Percentiles rank a stretch among this genome's conserved stretches.
Conservation (phyloP, 75 land plant genomes). For the Cupressus sempervirens region DNA sequence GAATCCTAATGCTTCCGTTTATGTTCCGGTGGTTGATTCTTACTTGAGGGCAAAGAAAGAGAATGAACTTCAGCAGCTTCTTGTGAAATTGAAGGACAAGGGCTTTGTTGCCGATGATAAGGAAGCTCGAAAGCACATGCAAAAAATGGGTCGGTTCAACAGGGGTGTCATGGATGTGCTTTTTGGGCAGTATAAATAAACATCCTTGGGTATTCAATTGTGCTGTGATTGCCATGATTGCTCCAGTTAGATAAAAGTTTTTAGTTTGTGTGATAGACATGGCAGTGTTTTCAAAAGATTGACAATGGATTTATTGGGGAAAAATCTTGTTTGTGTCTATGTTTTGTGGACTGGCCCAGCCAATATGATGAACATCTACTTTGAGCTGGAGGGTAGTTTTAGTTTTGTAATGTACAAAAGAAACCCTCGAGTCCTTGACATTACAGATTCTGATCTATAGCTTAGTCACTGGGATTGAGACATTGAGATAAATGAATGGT, state of each 20-base stretch:
- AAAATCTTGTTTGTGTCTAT: background rate
- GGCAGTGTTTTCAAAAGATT: background rate
- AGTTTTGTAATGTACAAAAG: background rate
- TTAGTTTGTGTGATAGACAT: background rate
- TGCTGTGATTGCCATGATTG: background rate
- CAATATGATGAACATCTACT: background rate
- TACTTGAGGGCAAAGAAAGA: constrained; percentile 32
- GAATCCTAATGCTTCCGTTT: constrained; percentile 35
- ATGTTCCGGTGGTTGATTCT: constrained; percentile 45
- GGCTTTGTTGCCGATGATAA: constrained; percentile 52
- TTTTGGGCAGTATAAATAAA: constrained; percentile 13
- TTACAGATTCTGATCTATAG: background rate
- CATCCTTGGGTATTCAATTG: background rate
- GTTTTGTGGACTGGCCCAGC: background rate
- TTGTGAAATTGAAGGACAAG: constrained; percentile 40
- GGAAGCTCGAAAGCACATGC: constrained; percentile 46
- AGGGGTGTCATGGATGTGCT: constrained; percentile 6
- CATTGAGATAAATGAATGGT: background rate
- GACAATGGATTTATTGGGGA: background rate
- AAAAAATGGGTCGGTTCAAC: constrained; percentile 42
- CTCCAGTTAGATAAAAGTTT: background rate
- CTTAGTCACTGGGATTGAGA: background rate
- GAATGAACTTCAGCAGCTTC: constrained; percentile 33
- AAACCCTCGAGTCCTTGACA: background rate
- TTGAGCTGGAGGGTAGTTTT: background rate